Evolutionary conservation across 108 stramenopile genomes (phyloP), one percentile per base, ranked within the genome.

Genomic region (Bacterosira constricta): DNA sequence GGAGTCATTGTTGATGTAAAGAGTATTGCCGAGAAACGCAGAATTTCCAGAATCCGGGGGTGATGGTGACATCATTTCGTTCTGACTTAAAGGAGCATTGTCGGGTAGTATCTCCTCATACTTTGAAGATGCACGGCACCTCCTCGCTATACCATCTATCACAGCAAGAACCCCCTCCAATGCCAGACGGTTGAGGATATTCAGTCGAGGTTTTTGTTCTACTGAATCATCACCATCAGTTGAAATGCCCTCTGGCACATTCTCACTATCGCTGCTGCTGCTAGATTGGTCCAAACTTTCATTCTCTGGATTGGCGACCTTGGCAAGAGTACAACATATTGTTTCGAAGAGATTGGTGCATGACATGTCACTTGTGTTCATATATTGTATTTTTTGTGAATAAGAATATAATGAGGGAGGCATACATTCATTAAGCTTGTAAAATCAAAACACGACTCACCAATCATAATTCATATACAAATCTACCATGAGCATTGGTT

Each of bases 381-480:
- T n/a, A n/a, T n/a, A n/a, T n/a, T n/a, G n/a, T n/a, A n/a, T n/a
- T n/a, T n/a, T n/a, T n/a, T n/a, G n/a, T n/a, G n/a, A n/a, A n/a
- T n/a, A n/a, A n/a, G n/a, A n/a, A n/a, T n/a, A n/a, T n/a, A n/a
- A n/a, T n/a, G n/a, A n/a, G n/a, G n/a, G n/a, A n/a, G n/a, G n/a
- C n/a, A n/a, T n/a, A n/a, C n/a, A n/a, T n/a, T n/a, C n/a, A n/a
- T n/a, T n/a, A n/a, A n/a, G n/a, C n/a, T n/a, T n/a, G n/a, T n/a
- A n/a, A n/a, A n/a, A n/a, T n/a, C n/a, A n/a, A n/a, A n/a, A n/a
- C n/a, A n/a, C n/a, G n/a, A n/a, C n/a, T n/a, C n/a, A n/a, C n/a
- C 97, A 98, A 82, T 99, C 98, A 82, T 98, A 99, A 78, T 98
- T 98, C 62, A 93, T 69, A 80, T 98, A 99, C 4, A 99, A 60